phyloP scores from a whole-genome alignment of 148 eudicot species.

The Fagopyrum homotropicum region DNA sequence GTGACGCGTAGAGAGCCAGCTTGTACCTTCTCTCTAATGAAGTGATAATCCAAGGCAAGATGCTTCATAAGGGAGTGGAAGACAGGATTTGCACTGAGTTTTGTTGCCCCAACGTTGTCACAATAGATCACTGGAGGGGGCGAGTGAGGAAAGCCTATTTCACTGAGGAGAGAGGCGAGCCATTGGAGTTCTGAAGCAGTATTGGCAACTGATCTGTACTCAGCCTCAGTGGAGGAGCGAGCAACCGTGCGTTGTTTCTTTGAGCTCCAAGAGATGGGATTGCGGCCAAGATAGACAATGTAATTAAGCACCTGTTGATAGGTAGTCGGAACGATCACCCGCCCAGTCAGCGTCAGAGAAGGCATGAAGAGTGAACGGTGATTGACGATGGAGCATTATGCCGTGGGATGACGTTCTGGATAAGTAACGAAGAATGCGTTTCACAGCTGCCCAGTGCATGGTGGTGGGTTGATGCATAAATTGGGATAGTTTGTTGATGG shows the following conservation, averaged over 20 bases:
- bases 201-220: background rate
- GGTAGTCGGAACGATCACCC: too few species aligned
- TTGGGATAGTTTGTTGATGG: too few species aligned
- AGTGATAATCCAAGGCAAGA: background rate
- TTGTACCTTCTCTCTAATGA: background rate
- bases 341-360: background rate
- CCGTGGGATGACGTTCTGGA: too few species aligned
- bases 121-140: background rate
- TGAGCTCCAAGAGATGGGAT: background rate
- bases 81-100: background rate
- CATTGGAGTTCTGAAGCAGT: background rate
- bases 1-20: too few species aligned
- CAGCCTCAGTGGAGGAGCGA: background rate
- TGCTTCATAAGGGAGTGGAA: conserved; percentile 8
- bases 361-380: background rate
- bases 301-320: background rate
- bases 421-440: too few species aligned
- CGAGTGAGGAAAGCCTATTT: background rate
- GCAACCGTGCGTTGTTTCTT: background rate
- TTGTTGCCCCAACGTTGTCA: background rate
- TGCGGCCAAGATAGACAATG: background rate
- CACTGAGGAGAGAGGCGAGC: background rate
- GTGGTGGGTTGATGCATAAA: too few species aligned
- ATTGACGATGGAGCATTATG: too few species aligned
- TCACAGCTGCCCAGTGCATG: too few species aligned